phyloP scores from a whole-genome alignment of 2,329 filamentous ascomycete genomes.

The Grosmannia huntii region DNA sequence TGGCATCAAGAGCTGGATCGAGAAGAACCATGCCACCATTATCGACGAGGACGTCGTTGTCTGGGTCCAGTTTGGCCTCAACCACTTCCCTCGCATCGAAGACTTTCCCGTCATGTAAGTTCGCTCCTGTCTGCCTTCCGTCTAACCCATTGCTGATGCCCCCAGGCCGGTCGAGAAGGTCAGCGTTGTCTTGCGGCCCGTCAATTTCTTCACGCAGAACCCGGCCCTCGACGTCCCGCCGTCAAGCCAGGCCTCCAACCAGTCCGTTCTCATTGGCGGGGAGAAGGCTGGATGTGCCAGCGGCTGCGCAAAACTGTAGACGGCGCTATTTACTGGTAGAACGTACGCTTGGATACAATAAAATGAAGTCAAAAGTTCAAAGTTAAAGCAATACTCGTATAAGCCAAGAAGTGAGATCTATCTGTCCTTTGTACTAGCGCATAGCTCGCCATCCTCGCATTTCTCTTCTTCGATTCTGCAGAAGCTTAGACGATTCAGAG shows the following conservation, averaged over 20 bases:
- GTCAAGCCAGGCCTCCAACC: not conserved
- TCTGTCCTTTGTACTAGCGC: too few relatives aligned
- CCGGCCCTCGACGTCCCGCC: conserved; percentile 4
- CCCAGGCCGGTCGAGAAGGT: conserved; percentile 3
- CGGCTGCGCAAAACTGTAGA: not conserved
- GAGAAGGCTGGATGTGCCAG: not conserved
- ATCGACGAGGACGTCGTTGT: conserved; percentile 23
- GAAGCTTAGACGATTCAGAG: too few relatives aligned
- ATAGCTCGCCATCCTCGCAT: too few relatives aligned
- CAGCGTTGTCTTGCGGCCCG: conserved; percentile 2
- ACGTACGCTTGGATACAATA: too few relatives aligned
- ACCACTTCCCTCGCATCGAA: conserved; percentile 50
- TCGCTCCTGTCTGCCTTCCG: not conserved
- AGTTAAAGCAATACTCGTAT: too few relatives aligned
- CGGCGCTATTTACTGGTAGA: too few relatives aligned
- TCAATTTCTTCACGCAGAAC: conserved; percentile 6
- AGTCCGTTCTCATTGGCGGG: not conserved
- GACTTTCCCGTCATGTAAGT: conserved; percentile 53
- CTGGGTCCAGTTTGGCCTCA: conserved; percentile 47
- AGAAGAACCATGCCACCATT: conserved; percentile 17
- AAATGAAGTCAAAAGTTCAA: too few relatives aligned
- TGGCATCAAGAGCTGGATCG: conserved; percentile 15
- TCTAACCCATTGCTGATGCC: not conserved
- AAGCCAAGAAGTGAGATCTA: too few relatives aligned
- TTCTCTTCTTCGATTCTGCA: too few relatives aligned